Conservation (phyloP, 1,284 basidiomycete species). For the Cutaneotrichosporon sp. region DNA sequence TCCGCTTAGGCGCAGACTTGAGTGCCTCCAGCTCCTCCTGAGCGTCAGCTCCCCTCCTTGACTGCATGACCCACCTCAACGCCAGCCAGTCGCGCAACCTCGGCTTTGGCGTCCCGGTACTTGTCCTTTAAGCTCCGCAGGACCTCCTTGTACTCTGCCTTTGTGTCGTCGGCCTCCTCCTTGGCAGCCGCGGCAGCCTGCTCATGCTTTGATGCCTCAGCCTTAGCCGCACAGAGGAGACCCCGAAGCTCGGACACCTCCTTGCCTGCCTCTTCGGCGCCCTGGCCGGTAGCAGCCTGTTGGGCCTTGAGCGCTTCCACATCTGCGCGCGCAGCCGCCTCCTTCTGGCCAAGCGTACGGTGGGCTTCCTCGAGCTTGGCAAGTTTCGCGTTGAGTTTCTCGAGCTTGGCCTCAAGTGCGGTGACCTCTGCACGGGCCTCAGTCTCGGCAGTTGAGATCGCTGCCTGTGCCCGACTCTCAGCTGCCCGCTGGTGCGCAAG, state of each 20-base stretch:
- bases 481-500: constrained; percentile 28
- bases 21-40: constrained; percentile 31
- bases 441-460: constrained; percentile 8
- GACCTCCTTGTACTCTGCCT: constrained; percentile 18
- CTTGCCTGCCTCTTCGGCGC: constrained; percentile 15
- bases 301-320: constrained; percentile 25
- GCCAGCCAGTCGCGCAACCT: constrained; percentile 23
- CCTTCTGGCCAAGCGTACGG: constrained; percentile 29
- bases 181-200: constrained; percentile 29
- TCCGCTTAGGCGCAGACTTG: constrained; percentile 14
- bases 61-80: constrained; percentile 25
- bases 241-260: constrained; percentile 29
- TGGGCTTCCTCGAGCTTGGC: constrained; percentile 22
- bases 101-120: constrained; percentile 25
- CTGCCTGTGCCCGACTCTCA: constrained; percentile 17
- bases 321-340: constrained; percentile 27
- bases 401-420: constrained; percentile 19
- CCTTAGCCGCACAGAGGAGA: constrained; percentile 27
- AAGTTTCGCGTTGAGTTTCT: constrained; percentile 24
- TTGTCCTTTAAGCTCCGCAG: constrained; percentile 23
- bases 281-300: not conserved
- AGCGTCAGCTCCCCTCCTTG: not conserved
- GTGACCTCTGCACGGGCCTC: constrained; percentile 18
- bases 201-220: constrained; percentile 21
- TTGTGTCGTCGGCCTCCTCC: constrained; percentile 27